Evolutionary conservation across 345 rosid genomes (phyloP).

Genomic region (Eucalyptus caleyi): DNA sequence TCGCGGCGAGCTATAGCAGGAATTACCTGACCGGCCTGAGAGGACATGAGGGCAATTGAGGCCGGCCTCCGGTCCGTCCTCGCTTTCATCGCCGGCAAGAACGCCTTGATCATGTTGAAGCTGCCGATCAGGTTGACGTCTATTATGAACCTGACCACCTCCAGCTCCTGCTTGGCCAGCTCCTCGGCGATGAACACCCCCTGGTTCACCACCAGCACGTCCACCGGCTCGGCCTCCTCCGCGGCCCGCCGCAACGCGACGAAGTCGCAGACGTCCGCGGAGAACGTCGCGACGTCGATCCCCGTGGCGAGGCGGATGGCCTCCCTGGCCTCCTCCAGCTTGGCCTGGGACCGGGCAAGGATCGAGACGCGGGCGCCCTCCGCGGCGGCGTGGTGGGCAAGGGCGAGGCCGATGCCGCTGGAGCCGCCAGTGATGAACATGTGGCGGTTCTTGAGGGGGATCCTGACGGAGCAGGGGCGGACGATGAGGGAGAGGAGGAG

Average conservation of each 20-base stretch:
- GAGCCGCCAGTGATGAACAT: conserved; percentile 91
- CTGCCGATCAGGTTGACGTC: conserved; percentile 84
- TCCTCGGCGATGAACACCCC: conserved; percentile 58
- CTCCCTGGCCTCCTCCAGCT: conserved; percentile 57
- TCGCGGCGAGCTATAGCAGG: not conserved
- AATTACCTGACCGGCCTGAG: conserved; percentile 86
- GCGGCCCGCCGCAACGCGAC: conserved; percentile 37
- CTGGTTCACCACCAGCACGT: conserved; percentile 76
- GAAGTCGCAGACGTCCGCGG: conserved; percentile 74
- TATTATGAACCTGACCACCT: conserved; percentile 57
- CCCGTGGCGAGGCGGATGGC: conserved; percentile 61
- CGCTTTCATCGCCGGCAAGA: conserved; percentile 61
- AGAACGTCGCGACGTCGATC: conserved; percentile 45
- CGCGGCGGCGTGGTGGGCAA: conserved; percentile 59
- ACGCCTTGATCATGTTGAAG: conserved; percentile 73
- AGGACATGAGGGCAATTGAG: conserved; percentile 67
- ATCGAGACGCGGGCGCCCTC: conserved; percentile 75
- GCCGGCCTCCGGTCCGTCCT: conserved; percentile 41
- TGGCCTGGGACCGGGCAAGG: conserved; percentile 45
- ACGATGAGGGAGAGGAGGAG: conserved; percentile 26
- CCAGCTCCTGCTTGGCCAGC: conserved; percentile 46
- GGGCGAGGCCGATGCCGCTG: conserved; percentile 81
- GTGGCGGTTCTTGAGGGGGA: conserved; percentile 70
- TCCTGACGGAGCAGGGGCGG: conserved; percentile 40
- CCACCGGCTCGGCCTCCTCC: conserved; percentile 47